Evolutionary conservation across 116 monocot species (phyloP), one percentile per base, ranked within the genome.

Genomic region (Dioscorea cayenensis): DNA sequence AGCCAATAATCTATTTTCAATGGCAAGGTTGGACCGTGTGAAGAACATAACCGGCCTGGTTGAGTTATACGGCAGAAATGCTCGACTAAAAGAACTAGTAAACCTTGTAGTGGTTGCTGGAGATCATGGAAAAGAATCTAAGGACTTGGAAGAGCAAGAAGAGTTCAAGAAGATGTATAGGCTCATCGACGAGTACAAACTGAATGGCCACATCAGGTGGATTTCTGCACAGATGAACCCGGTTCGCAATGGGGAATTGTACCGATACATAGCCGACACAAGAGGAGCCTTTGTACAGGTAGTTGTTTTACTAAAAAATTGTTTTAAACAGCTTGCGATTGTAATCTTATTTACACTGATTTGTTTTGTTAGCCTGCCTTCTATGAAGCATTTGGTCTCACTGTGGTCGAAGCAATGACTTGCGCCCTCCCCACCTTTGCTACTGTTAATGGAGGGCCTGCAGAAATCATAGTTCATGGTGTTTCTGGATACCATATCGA

Each of bases 21-120:
- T 94, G 94, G 94, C 94, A 36, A 85, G 94, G 72, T 67, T 94
- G 35, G 94, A 94, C 70, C 83, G 84, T 6, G 94, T 94, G 66
- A 94, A 94, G 87, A 94, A 94, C 84, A 81, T 94, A 21, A 87
- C 94, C 19, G 94, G 94, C n/a, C 73, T 94, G 68, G 94, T 94
- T 1, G 94, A 94, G 80, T 66, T 83, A 49, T 94, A 90, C 13
- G 94, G 87, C 19, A 87, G 78, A 73, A 87, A 87, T 67, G 62
- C 69, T 13, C 85, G 76, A 8, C 68, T 94, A 38, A 83, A 75
- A 71, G 90, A 86, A 61, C 73, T 84, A 1, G 90, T 84, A 32
- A 94, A 94, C 75, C 94, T 94, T 36, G 94, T 94, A 17, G 74
- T 94, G 18, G 94, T 94, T 13, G 84, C 82, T 28, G 94, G 94